Percentiles rank a stretch among this genome's conserved stretches.
phyloP scores from a whole-genome alignment of 352 stramenopile genomes.

The Phytopythium aichiense region DNA sequence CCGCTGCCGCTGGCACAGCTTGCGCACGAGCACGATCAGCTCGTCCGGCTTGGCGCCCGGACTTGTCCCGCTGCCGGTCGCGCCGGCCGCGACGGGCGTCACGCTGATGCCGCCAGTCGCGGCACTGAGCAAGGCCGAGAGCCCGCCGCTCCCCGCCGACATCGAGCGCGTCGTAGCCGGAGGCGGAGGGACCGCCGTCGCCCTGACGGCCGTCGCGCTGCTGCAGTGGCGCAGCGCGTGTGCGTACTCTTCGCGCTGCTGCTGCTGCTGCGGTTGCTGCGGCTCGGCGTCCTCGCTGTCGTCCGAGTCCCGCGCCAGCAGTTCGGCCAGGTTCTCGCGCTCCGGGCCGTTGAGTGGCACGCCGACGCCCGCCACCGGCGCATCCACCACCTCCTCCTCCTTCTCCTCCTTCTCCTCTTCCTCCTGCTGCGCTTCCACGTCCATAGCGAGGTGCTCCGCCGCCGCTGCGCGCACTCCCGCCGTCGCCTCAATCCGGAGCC shows the following conservation, averaged over 20 bases:
- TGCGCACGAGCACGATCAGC: conserved; percentile 55
- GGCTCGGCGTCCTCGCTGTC: neutral
- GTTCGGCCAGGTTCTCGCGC: neutral
- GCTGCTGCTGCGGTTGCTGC: no score
- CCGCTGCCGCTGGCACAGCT: conserved; percentile 60
- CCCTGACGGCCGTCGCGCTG: neutral
- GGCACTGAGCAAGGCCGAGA: conserved; percentile 6
- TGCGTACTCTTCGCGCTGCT: neutral
- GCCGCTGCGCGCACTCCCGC: neutral
- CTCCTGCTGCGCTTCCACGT: no score
- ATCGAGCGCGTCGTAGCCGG: neutral
- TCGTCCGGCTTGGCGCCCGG: conserved; percentile 12
- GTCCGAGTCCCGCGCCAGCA: neutral
- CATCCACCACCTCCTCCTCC: neutral
- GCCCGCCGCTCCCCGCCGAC: conserved; percentile 4
- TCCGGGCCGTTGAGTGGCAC: neutral
- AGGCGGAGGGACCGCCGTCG: neutral
- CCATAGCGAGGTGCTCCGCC: neutral
- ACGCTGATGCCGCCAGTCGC: conserved; percentile 2
- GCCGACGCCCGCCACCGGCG: neutral
- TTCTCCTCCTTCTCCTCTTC: neutral
- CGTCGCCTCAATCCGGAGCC: neutral
- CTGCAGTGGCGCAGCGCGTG: neutral
- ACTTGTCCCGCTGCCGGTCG: neutral
- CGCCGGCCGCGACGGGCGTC: neutral